Evolutionary conservation across 805 yeast genomes (phyloP).

Genomic region (Vanderwaltozyma tropicalis): DNA sequence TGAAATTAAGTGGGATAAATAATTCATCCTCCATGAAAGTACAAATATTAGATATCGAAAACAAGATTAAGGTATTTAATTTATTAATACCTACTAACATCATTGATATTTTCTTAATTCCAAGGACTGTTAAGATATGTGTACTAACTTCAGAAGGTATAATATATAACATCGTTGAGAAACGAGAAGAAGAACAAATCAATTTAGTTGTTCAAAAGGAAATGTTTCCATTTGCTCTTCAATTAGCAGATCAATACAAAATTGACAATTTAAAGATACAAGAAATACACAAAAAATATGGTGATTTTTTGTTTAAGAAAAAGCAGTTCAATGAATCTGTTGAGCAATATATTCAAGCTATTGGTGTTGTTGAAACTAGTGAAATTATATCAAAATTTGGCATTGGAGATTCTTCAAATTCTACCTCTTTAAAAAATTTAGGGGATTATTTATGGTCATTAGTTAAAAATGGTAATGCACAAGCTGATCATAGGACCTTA

Average conservation of each 20-base stretch:
- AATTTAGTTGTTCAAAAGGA: constrained; percentile 60
- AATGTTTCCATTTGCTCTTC: constrained; percentile 60
- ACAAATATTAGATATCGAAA: constrained; percentile 55
- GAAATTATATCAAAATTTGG: constrained; percentile 71
- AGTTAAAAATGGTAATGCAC: constrained; percentile 44
- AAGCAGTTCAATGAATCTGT: constrained; percentile 62
- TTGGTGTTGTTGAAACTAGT: constrained; percentile 51
- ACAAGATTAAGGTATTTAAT: constrained; percentile 61
- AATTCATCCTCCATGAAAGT: constrained; percentile 39
- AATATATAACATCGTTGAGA: constrained; percentile 57
- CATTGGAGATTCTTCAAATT: constrained; percentile 38
- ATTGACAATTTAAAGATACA: constrained; percentile 18
- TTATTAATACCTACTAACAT: constrained; percentile 59
- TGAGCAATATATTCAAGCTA: constrained; percentile 54
- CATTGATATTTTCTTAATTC: constrained; percentile 41
- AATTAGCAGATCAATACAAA: constrained; percentile 41
- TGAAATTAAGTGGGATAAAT: constrained; percentile 25
- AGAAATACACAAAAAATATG: constrained; percentile 48
- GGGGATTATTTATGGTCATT: constrained; percentile 55
- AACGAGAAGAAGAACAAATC: constrained; percentile 54
- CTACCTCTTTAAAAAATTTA: constrained; percentile 36
- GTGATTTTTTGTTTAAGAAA: constrained; percentile 58
- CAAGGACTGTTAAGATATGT: constrained; percentile 42
- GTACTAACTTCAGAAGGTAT: constrained; percentile 68
- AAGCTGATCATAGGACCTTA: constrained; percentile 74